Base-by-base conservation (phyloP, 805 yeast species). In the Ogataea ganodermae region DNA sequence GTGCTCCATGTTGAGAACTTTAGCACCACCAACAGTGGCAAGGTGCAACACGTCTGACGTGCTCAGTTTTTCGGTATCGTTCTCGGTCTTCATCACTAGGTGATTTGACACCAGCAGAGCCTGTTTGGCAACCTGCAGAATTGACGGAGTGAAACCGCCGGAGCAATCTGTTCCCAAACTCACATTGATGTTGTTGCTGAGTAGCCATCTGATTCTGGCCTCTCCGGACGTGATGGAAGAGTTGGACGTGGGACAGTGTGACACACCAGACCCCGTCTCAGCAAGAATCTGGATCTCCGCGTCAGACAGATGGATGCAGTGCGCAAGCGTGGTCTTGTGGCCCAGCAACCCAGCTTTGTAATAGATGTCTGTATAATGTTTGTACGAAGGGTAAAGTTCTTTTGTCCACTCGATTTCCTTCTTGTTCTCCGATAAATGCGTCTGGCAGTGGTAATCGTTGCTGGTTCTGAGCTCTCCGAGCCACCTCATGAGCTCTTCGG, bases 211-310 rank as follows among this genome's bases (percentile, higher is more conserved):
- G 9, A 92, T 80, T 16, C 89, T 84, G 7, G 96, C 91, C 65
- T 89, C 95, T 14, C 99, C 99, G 9, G 95, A 84, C 0, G 96
- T 83, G 48, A 92, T 76, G 14, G 94, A 81, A 1, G 96, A 81
- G 65, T 92, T 92, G 14, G 96, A 87, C 9, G 89, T 81, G 2
- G 99, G 99, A 69, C 99, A 92, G 67, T 94, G 98, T 4, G 96
- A 78, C 14, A 92, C 80, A 10, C 97, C 95, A 26, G 89, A 70
- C 5, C 78, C 68, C 17, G 78, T 75, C 14, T 58, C 52, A 51
- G 73, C 75, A 37, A 94, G 72, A 17, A 86, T 50, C 14, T 74
- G 66, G 35, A 82, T 72, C 65, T 92, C 99, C 2, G 73, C 73
- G 7, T 79, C 81, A 1, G 79, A 55, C 45, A 92, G 70, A 60